A percentile compares a stretch with the other conserved stretches of the same genome.
phyloP scores from a whole-genome alignment of 139 green algal genomes.

The Ettlia oleoabundans region DNA sequence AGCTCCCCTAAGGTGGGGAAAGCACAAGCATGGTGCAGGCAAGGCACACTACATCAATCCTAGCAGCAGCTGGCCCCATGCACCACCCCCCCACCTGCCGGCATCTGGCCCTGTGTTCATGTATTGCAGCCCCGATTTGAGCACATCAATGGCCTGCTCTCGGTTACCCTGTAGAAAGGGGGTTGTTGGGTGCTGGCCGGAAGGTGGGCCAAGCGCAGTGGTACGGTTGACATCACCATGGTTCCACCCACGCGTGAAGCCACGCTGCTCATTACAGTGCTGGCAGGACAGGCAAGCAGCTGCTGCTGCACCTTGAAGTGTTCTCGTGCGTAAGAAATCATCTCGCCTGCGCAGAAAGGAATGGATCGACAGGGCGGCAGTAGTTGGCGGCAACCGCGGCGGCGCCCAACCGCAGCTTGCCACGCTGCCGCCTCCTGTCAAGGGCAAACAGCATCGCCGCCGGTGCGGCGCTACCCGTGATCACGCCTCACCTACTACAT shows the following conservation, averaged over 20 bases:
- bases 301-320: constrained; percentile 68
- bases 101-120: constrained; percentile 16
- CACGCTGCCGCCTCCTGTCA: too few relatives aligned
- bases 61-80: too few relatives aligned
- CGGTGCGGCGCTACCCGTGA: too few relatives aligned
- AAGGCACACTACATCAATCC: background rate
- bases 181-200: too few relatives aligned
- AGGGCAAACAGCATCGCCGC: background rate
- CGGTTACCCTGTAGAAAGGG: constrained; percentile 45
- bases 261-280: too few relatives aligned
- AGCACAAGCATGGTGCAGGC: background rate
- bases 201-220: too few relatives aligned
- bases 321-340: constrained; percentile 52
- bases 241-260: too few relatives aligned
- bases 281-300: too few relatives aligned
- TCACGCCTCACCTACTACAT: constrained; percentile 7
- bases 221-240: too few relatives aligned
- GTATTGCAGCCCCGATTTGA: constrained; percentile 54
- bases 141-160: constrained; percentile 61
- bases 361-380: too few relatives aligned
- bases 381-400: background rate
- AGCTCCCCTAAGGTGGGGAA: too few relatives aligned
- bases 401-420: too few relatives aligned
- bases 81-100: constrained; percentile 1
- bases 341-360: constrained; percentile 49